phyloP scores from a whole-genome alignment of 176 grass and related monocot genomes.

The Metroxylon sagu region DNA sequence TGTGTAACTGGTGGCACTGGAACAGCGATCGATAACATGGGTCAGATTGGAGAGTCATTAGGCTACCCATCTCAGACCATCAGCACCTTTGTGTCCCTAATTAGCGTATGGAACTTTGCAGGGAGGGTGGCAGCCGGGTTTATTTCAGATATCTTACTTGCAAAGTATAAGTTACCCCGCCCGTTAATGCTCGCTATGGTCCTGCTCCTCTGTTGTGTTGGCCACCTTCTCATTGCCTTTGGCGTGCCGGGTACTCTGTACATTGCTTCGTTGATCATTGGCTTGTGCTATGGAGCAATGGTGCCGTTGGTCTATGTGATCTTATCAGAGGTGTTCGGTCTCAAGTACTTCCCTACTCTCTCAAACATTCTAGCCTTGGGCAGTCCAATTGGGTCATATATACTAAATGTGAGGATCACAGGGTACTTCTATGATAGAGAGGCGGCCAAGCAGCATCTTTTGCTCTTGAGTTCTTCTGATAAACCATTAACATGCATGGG shows the following conservation, averaged over 20 bases:
- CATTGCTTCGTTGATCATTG: conserved; percentile 57
- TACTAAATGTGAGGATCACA: conserved; percentile 27
- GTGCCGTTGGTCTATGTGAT: conserved; percentile 62
- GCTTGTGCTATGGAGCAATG: conserved; percentile 68
- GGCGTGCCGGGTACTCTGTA: conserved; percentile 41
- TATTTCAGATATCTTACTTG: conserved; percentile 52
- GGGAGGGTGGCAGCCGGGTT: conserved; percentile 56
- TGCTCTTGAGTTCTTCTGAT: too few species aligned
- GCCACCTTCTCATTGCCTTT: conserved; percentile 61
- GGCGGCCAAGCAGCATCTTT: too few species aligned
- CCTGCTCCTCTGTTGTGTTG: conserved; percentile 36
- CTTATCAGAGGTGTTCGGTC: conserved; percentile 77
- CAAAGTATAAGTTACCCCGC: conserved; percentile 45
- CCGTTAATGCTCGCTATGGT: conserved; percentile 28
- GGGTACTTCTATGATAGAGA: too few species aligned
- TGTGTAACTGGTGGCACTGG: conserved; percentile 63
- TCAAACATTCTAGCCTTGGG: conserved; percentile 66
- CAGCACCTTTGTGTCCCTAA: conserved; percentile 59
- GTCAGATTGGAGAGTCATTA: conserved; percentile 69
- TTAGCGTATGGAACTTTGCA: conserved; percentile 81
- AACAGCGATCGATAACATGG: conserved; percentile 77
- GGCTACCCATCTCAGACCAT: conserved; percentile 51
- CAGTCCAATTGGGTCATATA: conserved; percentile 53
- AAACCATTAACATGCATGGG: too few species aligned
- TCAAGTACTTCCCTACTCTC: conserved; percentile 87